A percentile compares a stretch with the other conserved stretches of the same genome.
phyloP scores from a whole-genome alignment of 1,284 basidiomycete genomes.

The Cryptococcus hybrid region DNA sequence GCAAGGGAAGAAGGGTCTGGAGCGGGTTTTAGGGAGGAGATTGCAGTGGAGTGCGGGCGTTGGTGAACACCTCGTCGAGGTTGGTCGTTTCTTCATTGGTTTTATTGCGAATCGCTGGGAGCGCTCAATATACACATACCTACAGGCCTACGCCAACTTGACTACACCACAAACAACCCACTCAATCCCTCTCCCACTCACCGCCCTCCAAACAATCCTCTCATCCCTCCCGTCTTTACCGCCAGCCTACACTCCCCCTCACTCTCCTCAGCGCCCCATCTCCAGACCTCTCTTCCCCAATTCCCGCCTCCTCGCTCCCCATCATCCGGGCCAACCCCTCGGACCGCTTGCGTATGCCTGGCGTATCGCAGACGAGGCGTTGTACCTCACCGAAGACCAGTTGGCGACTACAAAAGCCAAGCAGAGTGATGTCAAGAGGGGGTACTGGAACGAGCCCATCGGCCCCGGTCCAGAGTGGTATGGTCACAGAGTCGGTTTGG shows the following conservation, averaged over 20 bases:
- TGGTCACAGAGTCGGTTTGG: constrained; percentile 26
- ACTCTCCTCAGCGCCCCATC: constrained; percentile 2
- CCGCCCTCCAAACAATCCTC: constrained; percentile 10
- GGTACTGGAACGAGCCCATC: constrained; percentile 37
- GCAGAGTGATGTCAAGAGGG: constrained; percentile 13
- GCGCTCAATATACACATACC: no score
- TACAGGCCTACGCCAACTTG: constrained; percentile 40
- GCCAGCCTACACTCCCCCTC: constrained; percentile 15
- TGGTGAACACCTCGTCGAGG: constrained; percentile 42
- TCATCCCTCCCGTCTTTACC: constrained; percentile 11
- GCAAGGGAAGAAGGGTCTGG: constrained; percentile 4
- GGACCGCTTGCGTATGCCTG: constrained; percentile 40
- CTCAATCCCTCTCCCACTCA: constrained; percentile 34
- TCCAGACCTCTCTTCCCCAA: constrained; percentile 1
- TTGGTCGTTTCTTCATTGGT: constrained; percentile 5
- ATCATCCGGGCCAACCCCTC: constrained; percentile 28
- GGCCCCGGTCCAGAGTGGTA: constrained; percentile 47
- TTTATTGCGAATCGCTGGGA: no score
- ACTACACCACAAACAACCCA: constrained; percentile 23
- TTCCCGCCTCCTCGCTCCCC: constrained; percentile 17
- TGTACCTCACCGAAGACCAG: constrained; percentile 15
- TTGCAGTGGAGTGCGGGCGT: constrained; percentile 30
- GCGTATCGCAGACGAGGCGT: constrained; percentile 37
- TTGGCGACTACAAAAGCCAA: constrained; percentile 1
- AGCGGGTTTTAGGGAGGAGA: constrained; percentile 19